Evolutionary conservation across 2,329 filamentous ascomycete species (phyloP).

Genomic region (Colletotrichum higginsianum): DNA sequence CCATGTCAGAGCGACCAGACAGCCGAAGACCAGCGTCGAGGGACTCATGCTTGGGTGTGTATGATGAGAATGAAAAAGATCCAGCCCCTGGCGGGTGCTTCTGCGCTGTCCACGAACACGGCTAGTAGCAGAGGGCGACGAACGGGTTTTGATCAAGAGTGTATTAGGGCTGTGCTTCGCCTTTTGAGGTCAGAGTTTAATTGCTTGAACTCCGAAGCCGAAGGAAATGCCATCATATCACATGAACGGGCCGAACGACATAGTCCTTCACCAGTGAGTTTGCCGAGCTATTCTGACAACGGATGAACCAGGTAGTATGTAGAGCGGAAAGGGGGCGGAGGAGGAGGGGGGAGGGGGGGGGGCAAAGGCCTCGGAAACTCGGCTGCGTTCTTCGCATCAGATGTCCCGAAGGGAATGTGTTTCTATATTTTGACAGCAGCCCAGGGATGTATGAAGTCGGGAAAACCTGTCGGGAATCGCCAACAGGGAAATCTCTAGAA

Average conservation of each 20-base stretch:
- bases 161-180: background rate
- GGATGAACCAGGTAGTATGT: conserved; percentile 32
- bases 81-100: background rate
- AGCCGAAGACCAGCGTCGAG: conserved; percentile 5
- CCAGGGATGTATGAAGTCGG: background rate
- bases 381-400: conserved; percentile 19
- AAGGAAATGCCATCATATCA: conserved; percentile 30
- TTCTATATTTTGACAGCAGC: conserved; percentile 23
- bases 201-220: background rate
- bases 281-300: conserved; percentile 13
- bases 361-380: background rate
- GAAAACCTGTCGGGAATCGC: background rate
- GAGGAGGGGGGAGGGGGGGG: no score
- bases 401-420: conserved; percentile 6
- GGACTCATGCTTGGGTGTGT: background rate
- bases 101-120: background rate
- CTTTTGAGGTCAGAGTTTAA: conserved; percentile 17
- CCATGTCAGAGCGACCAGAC: background rate
- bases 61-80: background rate
- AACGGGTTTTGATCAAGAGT: no score
- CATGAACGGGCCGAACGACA: background rate
- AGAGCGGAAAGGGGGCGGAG: no score
- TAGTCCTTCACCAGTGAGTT: background rate
- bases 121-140: background rate
- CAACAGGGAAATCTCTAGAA: background rate